Evolutionary conservation across 2,329 filamentous ascomycete genomes (phyloP), one percentile per base, ranked within the genome.

Genomic region (Didymella lethalis): DNA sequence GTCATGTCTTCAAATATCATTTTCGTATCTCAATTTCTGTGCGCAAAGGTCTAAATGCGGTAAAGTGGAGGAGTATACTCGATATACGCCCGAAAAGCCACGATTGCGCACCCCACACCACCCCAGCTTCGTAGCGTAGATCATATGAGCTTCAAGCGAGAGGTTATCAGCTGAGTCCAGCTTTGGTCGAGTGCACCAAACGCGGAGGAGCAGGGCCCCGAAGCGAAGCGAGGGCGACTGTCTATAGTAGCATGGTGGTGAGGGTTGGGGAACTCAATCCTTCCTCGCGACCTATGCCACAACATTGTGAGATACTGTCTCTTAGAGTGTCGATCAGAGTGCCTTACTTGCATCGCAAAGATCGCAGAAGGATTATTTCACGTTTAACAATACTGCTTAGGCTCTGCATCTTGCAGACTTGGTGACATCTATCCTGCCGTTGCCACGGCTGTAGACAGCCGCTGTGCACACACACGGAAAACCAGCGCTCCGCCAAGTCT

Each of bases 211-310:
- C 26, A 41, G 41, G 32, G 20, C 26, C 25, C 50, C 40, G 50
- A 50, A 54, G 45, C 32, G 38, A 40, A 57, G 49, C 45, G 18
- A 49, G 31, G n/a, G 32, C 23, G 16, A 43, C 14, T 44, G 23
- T 18, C 4, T 36, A 3, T 11, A 14, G 8, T 10, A 29, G n/a
- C 23, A 23, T 28, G 23, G 23, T n/a, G 16, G 5, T n/a, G 12
- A 2, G 28, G 14, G 23, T 4, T 4, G 26, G 2, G 3, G 3
- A 38, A 18, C 10, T 7, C 7, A 18, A 18, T 7, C 34, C 11
- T 8, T 7, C n/a, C 20, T 40, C 36, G 20, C 36, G 11, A 8
- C 36, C 8, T 20, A 7, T 20, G n/a, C 36, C 36, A 20, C 36
- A 5, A 18, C 8, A 20, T 40, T 40, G 36, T 14, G 12, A 18